Conservation (phyloP, 2,329 filamentous ascomycete genomes). For the Hypoxylon sp. region DNA sequence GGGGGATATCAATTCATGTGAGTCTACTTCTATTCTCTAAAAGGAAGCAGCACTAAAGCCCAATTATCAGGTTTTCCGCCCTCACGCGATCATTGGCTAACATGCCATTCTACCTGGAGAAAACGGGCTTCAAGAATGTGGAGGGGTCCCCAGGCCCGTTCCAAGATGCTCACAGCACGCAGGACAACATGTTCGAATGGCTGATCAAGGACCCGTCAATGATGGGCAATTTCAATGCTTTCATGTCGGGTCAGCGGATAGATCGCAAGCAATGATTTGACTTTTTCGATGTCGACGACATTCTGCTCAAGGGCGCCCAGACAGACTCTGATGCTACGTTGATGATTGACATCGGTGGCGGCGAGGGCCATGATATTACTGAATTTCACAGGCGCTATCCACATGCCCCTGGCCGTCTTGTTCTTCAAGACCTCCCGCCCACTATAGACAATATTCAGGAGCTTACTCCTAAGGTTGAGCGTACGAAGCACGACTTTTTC, state of each 20-base stretch:
- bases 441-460: slow-evolving; percentile 40
- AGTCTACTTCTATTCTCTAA: neutral
- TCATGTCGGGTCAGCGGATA: slow-evolving; percentile 32
- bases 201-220: slow-evolving; percentile 19
- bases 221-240: slow-evolving; percentile 32
- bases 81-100: slow-evolving; percentile 28
- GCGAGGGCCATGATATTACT: slow-evolving; percentile 36
- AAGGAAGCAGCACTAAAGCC: neutral
- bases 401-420: slow-evolving; percentile 27
- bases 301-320: slow-evolving; percentile 25
- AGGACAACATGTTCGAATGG: slow-evolving; percentile 22
- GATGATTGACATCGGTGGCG: slow-evolving; percentile 40
- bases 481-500: slow-evolving; percentile 28
- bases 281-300: slow-evolving; percentile 24
- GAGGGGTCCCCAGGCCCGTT: slow-evolving; percentile 24
- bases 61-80: neutral
- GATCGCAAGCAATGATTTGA: slow-evolving; percentile 34
- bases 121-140: slow-evolving; percentile 25
- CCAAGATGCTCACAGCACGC: slow-evolving; percentile 25
- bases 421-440: slow-evolving; percentile 37
- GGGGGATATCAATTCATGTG: slow-evolving; percentile 33
- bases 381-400: slow-evolving; percentile 34
- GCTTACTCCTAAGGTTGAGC: slow-evolving; percentile 12
- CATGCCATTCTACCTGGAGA: slow-evolving; percentile 29
- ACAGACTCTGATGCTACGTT: slow-evolving; percentile 16